Evolutionary conservation across 2,329 filamentous ascomycete genomes (phyloP).

Genomic region (Penicillium sp.): DNA sequence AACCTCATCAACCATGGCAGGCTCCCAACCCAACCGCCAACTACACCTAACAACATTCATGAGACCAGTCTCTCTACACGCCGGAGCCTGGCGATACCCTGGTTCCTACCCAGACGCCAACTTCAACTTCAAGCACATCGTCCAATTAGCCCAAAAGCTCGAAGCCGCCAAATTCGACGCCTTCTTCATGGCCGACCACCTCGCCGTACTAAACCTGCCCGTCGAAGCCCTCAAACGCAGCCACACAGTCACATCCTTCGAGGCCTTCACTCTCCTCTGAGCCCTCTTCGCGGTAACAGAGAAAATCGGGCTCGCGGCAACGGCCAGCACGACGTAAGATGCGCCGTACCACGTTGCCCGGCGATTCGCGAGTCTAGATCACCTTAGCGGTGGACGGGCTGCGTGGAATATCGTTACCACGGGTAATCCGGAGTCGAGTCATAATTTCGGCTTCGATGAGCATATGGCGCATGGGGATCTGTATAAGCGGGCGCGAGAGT

Average conservation of each 20-base stretch:
- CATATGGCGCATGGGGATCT: constrained; percentile 58
- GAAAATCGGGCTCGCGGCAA: constrained; percentile 59
- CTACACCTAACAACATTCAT: constrained; percentile 65
- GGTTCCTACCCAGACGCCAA: constrained; percentile 63
- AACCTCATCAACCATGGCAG: constrained; percentile 23
- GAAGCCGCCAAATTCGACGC: constrained; percentile 63
- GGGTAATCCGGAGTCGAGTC: constrained; percentile 58
- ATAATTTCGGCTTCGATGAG: constrained; percentile 60
- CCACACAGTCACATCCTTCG: constrained; percentile 64
- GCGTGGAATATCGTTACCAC: constrained; percentile 64
- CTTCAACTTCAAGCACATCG: constrained; percentile 62
- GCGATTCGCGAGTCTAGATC: constrained; percentile 60
- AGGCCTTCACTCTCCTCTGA: constrained; percentile 61
- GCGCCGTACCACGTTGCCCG: constrained; percentile 60
- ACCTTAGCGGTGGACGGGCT: constrained; percentile 57
- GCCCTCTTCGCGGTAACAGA: constrained; percentile 57
- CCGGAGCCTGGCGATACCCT: constrained; percentile 64
- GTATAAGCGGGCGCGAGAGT: constrained; percentile 60
- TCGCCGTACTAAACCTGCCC: constrained; percentile 63
- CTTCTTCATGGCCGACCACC: constrained; percentile 64
- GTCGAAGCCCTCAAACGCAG: constrained; percentile 63
- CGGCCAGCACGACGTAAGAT: constrained; percentile 61
- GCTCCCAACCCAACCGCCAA: constrained; percentile 32
- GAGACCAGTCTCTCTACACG: constrained; percentile 63
- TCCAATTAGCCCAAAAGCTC: constrained; percentile 60